Base-by-base conservation (phyloP, 129 eudicot species). In the Lonicera japonica region DNA sequence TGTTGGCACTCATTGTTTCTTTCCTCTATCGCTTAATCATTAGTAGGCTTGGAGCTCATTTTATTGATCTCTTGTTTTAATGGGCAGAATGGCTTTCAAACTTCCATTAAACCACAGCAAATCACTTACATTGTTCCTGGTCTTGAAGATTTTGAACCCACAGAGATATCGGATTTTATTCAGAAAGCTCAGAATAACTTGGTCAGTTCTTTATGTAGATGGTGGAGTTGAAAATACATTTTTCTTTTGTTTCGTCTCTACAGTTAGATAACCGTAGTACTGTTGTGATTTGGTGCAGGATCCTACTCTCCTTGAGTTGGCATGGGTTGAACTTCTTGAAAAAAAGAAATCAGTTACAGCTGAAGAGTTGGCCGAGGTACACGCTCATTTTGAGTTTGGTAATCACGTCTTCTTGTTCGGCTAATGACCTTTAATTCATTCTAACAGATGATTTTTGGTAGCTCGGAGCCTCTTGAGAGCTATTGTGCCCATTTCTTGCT, bases 311-410 rank as follows among this genome's bases (percentile, higher is more conserved):
- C 98, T 92, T 67, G 98, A 92, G 74, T 88, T 84, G 80, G 98
- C 98, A 25, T 92, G 98, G 98, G 67, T 74, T 45, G 98, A 92
- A 86, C 95, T 92, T 82, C 90, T 87, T 68, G 98, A 92, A 61
- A 77, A 54, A 50, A 85, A 87, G 65, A 87, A 92, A 68, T 69
- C 95, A n/a, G 85, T 77, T 43, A 85, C 95, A 45, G 86, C 76
- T 58, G 86, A 82, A 61, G 91, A 92, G 75, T 80, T 92, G 72
- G 96, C 98, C 40, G 95, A 92, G 98, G 98, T 88, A 87, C 64
- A 64, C 61, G 11, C 6, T 29, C 36, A 1, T 29, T 29, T 29
- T 29, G 36, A 29, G 36, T 6, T 29, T 1, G 36, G 36, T 29
- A 29, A 52, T 72, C 48, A 55, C 39, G 50, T 51, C 34, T 54